Evolutionary conservation across 75 land plant species (phyloP).

Genomic region (Gnetum montanum): DNA sequence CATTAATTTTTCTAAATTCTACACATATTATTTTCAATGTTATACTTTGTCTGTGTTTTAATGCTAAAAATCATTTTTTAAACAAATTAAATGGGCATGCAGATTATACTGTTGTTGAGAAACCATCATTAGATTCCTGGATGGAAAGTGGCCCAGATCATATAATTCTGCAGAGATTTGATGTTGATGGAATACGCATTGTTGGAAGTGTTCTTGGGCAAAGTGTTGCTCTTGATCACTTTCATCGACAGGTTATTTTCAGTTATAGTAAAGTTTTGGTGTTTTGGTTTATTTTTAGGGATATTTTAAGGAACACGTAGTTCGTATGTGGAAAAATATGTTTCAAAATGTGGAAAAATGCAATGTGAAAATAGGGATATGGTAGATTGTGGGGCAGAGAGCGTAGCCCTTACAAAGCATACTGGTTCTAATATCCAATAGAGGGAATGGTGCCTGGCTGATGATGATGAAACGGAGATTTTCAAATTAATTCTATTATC

Average conservation of each 20-base stretch:
- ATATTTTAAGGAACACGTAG: too few species aligned
- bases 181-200: slow-evolving; percentile 70
- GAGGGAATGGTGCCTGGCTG: too few species aligned
- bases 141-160: slow-evolving; percentile 73
- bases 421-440: too few species aligned
- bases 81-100: background rate
- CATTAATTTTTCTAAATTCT: too few species aligned
- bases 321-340: too few species aligned
- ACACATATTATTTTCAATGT: too few species aligned
- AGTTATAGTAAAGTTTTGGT: background rate
- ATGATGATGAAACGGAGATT: too few species aligned
- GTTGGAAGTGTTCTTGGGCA: slow-evolving; percentile 83
- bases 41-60: too few species aligned
- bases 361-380: too few species aligned
- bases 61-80: background rate
- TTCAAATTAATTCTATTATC: background rate
- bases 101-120: slow-evolving; percentile 68
- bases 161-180: slow-evolving; percentile 52
- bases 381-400: too few species aligned
- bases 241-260: slow-evolving; percentile 52
- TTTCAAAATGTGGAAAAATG: background rate
- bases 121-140: slow-evolving; percentile 64
- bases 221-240: slow-evolving; percentile 83
- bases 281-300: too few species aligned
- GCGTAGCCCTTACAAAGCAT: too few species aligned